A percentile compares a stretch with the other conserved stretches of the same genome.
These are phyloP conservation scores for Rhizoclosmatium sp. DNA, from an alignment of 192 early-diverging fungal species.

Conservation along the genomic window DNA sequence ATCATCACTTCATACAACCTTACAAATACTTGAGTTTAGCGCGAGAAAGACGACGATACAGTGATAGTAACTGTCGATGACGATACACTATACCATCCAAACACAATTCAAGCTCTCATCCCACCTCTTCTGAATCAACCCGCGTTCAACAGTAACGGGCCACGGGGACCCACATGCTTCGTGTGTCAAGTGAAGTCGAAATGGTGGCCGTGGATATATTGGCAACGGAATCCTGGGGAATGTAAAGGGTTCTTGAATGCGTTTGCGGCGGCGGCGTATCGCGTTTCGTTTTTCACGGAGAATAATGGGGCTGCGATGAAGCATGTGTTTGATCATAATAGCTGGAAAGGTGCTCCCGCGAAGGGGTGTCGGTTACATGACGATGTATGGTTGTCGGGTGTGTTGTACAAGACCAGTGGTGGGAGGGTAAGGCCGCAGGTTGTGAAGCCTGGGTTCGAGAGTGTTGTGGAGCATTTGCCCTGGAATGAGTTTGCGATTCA, in stretches of 20 bases:
- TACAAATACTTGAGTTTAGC: not conserved
- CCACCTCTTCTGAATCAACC: not conserved
- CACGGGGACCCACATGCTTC: slow-evolving; percentile 16
- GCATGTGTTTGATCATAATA: not conserved
- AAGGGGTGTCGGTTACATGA: slow-evolving; percentile 21
- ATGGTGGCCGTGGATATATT: slow-evolving; percentile 5
- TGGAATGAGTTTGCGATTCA: slow-evolving; percentile 31
- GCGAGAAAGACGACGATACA: slow-evolving; percentile 27
- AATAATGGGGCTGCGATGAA: not conserved
- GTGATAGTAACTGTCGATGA: slow-evolving; percentile 33
- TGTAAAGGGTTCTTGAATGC: slow-evolving; percentile 36
- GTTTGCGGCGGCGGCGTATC: slow-evolving; percentile 30
- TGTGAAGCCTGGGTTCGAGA: slow-evolving; percentile 13
- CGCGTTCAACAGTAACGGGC: not conserved
- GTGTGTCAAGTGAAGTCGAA: slow-evolving; percentile 21
- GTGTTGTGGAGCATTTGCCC: not conserved
- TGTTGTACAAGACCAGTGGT: not conserved
- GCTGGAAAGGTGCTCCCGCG: not conserved
- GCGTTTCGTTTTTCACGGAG: slow-evolving; percentile 31
- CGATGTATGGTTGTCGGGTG: slow-evolving; percentile 38
- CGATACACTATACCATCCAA: slow-evolving; percentile 19
- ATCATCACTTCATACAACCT: not conserved
- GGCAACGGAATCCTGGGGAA: slow-evolving; percentile 3
- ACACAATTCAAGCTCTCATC: slow-evolving; percentile 20
- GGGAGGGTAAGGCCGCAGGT: slow-evolving; percentile 27